A percentile compares a stretch with the other conserved stretches of the same genome.
Evolutionary conservation across 768 basidiomycete genomes (phyloP).

Genomic region (Calvatia gigantea): DNA sequence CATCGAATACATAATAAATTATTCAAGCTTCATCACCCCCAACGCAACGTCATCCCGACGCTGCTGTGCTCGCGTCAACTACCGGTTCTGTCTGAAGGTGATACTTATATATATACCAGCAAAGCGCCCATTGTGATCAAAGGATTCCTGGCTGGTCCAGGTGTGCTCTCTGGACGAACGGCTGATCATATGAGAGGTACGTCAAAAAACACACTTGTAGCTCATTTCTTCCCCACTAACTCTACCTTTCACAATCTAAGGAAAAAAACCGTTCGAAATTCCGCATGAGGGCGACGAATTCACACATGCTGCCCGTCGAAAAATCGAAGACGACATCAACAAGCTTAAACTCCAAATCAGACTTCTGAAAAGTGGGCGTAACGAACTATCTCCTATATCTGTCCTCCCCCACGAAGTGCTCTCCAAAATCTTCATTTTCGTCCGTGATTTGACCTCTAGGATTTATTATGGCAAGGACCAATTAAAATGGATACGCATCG

Average conservation of each 20-base stretch:
- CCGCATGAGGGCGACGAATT: conserved; percentile 14
- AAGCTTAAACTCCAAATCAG: conserved; percentile 30
- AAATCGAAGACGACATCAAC: conserved; percentile 35
- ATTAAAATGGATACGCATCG: conserved; percentile 32
- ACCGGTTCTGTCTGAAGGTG: not conserved
- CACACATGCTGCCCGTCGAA: conserved; percentile 21
- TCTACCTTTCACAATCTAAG: not conserved
- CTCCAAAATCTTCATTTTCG: conserved; percentile 32
- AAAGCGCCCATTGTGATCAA: conserved; percentile 6
- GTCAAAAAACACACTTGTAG: conserved; percentile 3
- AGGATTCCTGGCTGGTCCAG: conserved; percentile 30
- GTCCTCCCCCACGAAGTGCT: conserved; percentile 41
- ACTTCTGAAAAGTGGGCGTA: conserved; percentile 31
- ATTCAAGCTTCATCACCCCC: not conserved
- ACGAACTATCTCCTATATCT: conserved; percentile 33
- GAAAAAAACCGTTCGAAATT: conserved; percentile 11
- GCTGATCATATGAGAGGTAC: conserved; percentile 15
- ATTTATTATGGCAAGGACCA: conserved; percentile 12
- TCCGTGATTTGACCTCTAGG: conserved; percentile 9
- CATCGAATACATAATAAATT: too few species aligned
- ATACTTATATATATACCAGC: not conserved
- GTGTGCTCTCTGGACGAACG: conserved; percentile 13
- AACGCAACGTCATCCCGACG: not conserved
- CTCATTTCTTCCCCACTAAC: not conserved
- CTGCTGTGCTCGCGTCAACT: not conserved